Conservation (phyloP, 2,329 filamentous ascomycete genomes). For the Knufia fluminis region DNA sequence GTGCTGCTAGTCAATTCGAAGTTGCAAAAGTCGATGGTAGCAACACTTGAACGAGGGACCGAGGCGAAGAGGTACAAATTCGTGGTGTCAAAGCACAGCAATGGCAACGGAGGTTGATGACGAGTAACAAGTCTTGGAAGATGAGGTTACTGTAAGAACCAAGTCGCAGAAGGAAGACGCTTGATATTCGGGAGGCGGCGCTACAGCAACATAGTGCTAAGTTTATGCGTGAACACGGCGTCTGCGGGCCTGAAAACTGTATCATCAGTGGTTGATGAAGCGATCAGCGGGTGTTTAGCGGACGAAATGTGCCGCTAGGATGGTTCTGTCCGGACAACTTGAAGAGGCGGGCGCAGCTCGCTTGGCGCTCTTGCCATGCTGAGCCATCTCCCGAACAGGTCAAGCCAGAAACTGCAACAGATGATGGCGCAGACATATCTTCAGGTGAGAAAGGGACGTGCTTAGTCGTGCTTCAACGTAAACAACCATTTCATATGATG, state of each 20-base stretch:
- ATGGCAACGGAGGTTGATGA: background rate
- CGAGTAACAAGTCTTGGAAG: background rate
- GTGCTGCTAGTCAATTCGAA: background rate
- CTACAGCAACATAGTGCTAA: background rate
- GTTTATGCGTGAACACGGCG: background rate
- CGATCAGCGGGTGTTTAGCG: background rate
- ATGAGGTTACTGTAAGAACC: background rate
- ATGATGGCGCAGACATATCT: too few species aligned
- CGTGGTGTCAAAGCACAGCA: background rate
- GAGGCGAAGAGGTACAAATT: background rate
- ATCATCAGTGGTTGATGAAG: background rate
- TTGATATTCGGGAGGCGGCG: background rate
- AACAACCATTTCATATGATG: too few species aligned
- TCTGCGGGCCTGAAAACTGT: background rate
- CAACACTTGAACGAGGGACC: background rate
- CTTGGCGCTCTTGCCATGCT: background rate
- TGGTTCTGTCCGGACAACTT: too few species aligned
- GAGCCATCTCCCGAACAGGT: too few species aligned
- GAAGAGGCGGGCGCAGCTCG: background rate
- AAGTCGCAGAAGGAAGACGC: background rate
- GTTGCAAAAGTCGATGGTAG: background rate
- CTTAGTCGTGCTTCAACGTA: too few species aligned
- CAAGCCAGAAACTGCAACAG: too few species aligned
- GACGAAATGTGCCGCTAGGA: background rate
- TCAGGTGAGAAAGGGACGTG: too few species aligned